These are phyloP conservation scores for Cantharellus anzutake DNA, from an alignment of 768 basidiomycete genomes.

Conservation along the genomic window DNA sequence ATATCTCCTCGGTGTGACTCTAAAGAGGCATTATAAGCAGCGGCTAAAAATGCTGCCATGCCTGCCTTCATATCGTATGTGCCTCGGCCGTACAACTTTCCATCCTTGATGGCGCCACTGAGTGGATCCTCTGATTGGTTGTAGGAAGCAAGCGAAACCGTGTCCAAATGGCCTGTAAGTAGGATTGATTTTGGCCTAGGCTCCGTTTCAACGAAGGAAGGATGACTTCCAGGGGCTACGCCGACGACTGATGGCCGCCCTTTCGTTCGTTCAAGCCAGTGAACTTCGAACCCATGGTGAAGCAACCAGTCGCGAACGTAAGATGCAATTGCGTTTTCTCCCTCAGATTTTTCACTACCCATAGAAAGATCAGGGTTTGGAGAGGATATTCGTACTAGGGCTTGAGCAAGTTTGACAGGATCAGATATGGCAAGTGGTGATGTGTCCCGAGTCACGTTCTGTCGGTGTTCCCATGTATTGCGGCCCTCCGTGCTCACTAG, in stretches of 20 bases:
- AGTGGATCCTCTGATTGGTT: constrained; percentile 2
- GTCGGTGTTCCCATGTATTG: not conserved
- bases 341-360: not conserved
- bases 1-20: not conserved
- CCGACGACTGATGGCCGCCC: constrained; percentile 3
- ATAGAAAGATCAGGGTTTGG: constrained; percentile 2
- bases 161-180: constrained; percentile 6
- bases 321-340: not conserved
- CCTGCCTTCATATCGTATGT: constrained; percentile 9
- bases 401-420: constrained; percentile 1
- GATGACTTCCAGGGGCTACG: not conserved
- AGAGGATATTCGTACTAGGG: constrained; percentile 2
- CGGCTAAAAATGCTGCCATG: constrained; percentile 3
- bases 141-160: constrained; percentile 2
- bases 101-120: constrained; percentile 5
- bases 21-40: not conserved
- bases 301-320: constrained; percentile 3
- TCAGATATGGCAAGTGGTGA: not conserved
- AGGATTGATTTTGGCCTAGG: not conserved
- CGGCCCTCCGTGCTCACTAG: not conserved
- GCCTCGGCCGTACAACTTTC: constrained; percentile 3
- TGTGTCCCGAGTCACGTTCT: not conserved
- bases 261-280: not conserved
- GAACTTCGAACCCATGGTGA: constrained; percentile 4
- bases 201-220: not conserved